Evolutionary conservation across 73 alveolate species (phyloP), one percentile per base, ranked within the genome.

Genomic region (Paramecium caudatum): DNA sequence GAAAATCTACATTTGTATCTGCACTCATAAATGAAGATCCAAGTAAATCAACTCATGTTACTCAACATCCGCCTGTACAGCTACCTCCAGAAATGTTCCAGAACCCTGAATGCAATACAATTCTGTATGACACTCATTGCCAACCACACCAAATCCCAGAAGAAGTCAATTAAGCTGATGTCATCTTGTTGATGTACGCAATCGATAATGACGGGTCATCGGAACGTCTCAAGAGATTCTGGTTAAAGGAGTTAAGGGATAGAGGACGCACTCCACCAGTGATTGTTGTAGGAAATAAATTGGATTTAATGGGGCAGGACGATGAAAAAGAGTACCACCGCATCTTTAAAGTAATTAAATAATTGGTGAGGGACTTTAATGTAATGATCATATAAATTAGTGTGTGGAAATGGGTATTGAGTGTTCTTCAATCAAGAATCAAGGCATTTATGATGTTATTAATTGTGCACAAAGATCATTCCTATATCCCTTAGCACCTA

Each of bases 401-500:
- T 7, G 68, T 41, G 93, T 86, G 10, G 82, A 86, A 43, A 86
- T 86, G 93, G 93, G 93, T 3, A 62, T 86, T 21, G 93, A 86
- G 19, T 86, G 93, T 34, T 86, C 93, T 6, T 70, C 93, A 0
- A 6, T 45, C 34, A 47, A 43, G 16, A 15, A 33, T 13, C n/a
- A 63, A 46, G 82, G 90, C 6, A 61, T 86, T 4, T 41, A 70
- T 63, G 93, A 86, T 63, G 93, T 86, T 8, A 86, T 86, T 34
- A 62, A 86, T 86, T 70, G 93, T 41, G 93, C 93, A n/a, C 55
- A 86, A 9, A 86, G 93, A 43, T 70, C 93, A 39, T 70, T 86
- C 25, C 50, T 86, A 2, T 86, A 62, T 78, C 93, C 93, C 3
- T 27, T 86, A 41, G 82, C 93, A 10, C 93, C 93, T 1, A 62